Evolutionary conservation across 192 early-diverging fungal species (phyloP).

Genomic region (Phlyctochytrium arcticum): DNA sequence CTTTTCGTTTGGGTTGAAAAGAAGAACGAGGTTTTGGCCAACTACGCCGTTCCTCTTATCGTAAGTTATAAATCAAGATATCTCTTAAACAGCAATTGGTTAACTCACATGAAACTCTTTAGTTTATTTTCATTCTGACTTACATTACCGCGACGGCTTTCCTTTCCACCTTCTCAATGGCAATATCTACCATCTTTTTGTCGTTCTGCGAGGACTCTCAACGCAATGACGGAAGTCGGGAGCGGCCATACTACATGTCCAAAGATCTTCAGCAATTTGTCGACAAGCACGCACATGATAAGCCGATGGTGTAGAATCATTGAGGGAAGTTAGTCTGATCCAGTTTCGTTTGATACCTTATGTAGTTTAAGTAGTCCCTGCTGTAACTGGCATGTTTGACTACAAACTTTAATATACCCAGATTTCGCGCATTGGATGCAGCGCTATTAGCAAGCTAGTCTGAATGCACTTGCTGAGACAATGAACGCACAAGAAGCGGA

Average conservation of each 20-base stretch:
- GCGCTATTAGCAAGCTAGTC: no score
- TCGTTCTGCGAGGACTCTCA: conserved; percentile 51
- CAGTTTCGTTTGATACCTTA: not conserved
- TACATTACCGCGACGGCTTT: conserved; percentile 42
- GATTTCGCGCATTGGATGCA: no score
- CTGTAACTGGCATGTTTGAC: no score
- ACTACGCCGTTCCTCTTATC: conserved; percentile 25
- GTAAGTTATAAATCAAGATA: no score
- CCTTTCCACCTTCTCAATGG: conserved; percentile 47
- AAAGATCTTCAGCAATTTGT: conserved; percentile 26
- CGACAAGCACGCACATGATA: conserved; percentile 12
- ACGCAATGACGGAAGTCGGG: conserved; percentile 46
- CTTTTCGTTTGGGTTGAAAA: conserved; percentile 21
- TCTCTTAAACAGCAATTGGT: not conserved
- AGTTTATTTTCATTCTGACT: conserved; percentile 33
- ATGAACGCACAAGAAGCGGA: no score
- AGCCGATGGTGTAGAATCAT: conserved; percentile 3
- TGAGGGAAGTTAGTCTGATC: not conserved
- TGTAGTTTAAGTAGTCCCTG: no score
- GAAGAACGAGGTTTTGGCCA: conserved; percentile 15
- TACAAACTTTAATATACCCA: no score
- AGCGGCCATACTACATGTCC: conserved; percentile 51
- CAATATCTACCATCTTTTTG: conserved; percentile 54
- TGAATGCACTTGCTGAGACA: no score
- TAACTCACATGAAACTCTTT: conserved; percentile 12